Conservation (phyloP, 495 filamentous ascomycete genomes). For the Trichocladium uniseriatum region DNA sequence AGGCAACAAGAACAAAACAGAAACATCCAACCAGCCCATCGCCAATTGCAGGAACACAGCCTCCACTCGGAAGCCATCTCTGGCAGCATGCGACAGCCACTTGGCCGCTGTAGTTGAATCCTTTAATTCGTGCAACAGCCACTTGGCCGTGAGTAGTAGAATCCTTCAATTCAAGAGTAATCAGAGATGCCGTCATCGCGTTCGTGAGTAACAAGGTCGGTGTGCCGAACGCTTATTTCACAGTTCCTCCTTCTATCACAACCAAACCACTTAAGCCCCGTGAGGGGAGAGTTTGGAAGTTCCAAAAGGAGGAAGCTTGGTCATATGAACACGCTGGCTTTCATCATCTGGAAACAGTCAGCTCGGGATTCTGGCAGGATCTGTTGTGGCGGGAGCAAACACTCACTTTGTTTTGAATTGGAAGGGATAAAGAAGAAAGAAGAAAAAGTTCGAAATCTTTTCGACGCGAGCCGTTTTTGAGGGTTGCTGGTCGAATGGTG, state of each 20-base stretch:
- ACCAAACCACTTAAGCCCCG: slow-evolving; percentile 82
- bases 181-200: slow-evolving; percentile 99
- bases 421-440: slow-evolving; percentile 72
- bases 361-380: slow-evolving; percentile 16
- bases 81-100: background rate
- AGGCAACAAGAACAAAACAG: too few relatives aligned
- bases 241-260: slow-evolving; percentile 55
- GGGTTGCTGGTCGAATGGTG: background rate
- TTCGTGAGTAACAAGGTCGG: slow-evolving; percentile 90
- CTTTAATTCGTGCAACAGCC: slow-evolving; percentile 17
- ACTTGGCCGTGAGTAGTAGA: slow-evolving; percentile 6
- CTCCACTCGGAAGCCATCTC: slow-evolving; percentile 3
- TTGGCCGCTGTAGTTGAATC: slow-evolving; percentile 8
- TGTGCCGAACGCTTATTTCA: slow-evolving; percentile 99
- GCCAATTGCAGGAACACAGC: background rate
- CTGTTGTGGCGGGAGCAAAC: slow-evolving; percentile 6
- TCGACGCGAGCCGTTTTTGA: slow-evolving; percentile 14
- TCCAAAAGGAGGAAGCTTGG: slow-evolving; percentile 56
- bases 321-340: slow-evolving; percentile 93
- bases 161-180: slow-evolving; percentile 29
- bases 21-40: too few relatives aligned
- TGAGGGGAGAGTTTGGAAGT: slow-evolving; percentile 68
- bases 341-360: slow-evolving; percentile 81
- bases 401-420: slow-evolving; percentile 88
- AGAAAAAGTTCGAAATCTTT: slow-evolving; percentile 23